Base-by-base conservation (phyloP, 805 yeast genomes). In the Starmerella geochares region DNA sequence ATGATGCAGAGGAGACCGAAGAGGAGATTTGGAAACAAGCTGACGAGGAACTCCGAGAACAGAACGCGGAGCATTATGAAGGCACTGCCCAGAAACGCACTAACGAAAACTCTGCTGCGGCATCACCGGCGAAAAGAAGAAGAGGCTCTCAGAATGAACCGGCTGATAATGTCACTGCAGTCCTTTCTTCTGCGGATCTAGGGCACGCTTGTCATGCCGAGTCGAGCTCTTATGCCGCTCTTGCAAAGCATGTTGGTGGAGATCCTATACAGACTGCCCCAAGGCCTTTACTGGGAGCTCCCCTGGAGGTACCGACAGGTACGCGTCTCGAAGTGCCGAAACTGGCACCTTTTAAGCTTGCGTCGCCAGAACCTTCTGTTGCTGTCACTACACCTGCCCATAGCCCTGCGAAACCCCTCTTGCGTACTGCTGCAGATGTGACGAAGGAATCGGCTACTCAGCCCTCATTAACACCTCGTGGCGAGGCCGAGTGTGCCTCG, bases 1-100 rank as follows among this genome's bases (percentile, higher is more conserved):
- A 69, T 35, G 67, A 65, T 17, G 65, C 60, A 6, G 79, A 76
- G 27, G 76, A 75, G 46, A 65, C 68, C 13, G 65, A 63, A 32
- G 70, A 65, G 20, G 70, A 66, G 45, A 50, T 43, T 42, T 49
- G 55, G 49, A 46, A 51, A 14, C 50, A 37, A 14, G 14, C 29
- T 10, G 48, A 52, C n/a, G 24, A 25, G 33, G 5, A 40, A 10
- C 7, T 13, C 4, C 20, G 8, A 10, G 23, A 24, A 13, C 29
- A 8, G 6, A 4, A 13, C 9, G 42, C 17, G 19, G 27, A 37
- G 27, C 17, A 10, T 21, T 10, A 5, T 13, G 47, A 20, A 9
- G 7, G 9, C 10, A 44, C n/a, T 17, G 21, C 37, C 16, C 37
- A 33, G 13, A 33, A 33, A n/a, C 19, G 19, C 13, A 17, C 21